phyloP scores from a whole-genome alignment of 2,329 filamentous ascomycete genomes.

The Chrysosphaeria jannelii region DNA sequence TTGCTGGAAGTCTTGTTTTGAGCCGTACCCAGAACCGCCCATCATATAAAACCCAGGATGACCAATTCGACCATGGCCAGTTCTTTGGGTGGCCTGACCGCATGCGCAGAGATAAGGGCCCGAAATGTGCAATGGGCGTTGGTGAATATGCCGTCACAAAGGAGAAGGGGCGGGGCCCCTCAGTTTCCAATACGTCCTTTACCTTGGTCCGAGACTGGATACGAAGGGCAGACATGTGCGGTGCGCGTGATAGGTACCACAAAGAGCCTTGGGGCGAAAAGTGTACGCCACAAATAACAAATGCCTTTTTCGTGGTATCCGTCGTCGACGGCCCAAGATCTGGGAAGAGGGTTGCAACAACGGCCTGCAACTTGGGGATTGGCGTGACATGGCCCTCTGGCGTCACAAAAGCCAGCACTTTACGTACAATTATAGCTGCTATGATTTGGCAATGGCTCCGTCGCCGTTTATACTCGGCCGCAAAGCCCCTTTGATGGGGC shows the following conservation, averaged over 20 bases:
- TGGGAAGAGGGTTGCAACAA: slow-evolving; percentile 19
- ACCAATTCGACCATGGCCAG: slow-evolving; percentile 8
- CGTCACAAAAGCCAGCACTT: slow-evolving; percentile 18
- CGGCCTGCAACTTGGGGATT: slow-evolving; percentile 14
- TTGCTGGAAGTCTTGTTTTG: slow-evolving; percentile 12
- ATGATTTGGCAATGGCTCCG: slow-evolving; percentile 12
- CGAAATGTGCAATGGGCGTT: not conserved
- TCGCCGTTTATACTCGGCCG: slow-evolving; percentile 6
- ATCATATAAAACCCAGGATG: slow-evolving; percentile 18
- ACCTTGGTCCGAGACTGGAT: not conserved
- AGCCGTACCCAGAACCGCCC: slow-evolving; percentile 30
- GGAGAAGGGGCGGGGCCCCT: not conserved
- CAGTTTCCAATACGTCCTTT: too few relatives aligned
- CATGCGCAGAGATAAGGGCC: too few relatives aligned
- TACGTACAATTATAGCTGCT: slow-evolving; percentile 16
- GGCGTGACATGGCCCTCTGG: slow-evolving; percentile 15
- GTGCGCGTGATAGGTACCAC: slow-evolving; percentile 4
- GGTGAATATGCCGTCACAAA: slow-evolving; percentile 1
- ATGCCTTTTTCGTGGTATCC: slow-evolving; percentile 7
- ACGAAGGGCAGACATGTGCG: slow-evolving; percentile 1
- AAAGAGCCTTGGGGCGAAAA: slow-evolving; percentile 13
- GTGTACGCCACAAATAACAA: slow-evolving; percentile 17
- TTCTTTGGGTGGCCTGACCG: not conserved
- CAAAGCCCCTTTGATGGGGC: slow-evolving; percentile 1
- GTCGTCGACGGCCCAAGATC: slow-evolving; percentile 8